A percentile compares a stretch with the other conserved stretches of the same genome.
Evolutionary conservation across 1,284 basidiomycete species (phyloP).

Genomic region (Cutaneotrichosporon arboriforme): DNA sequence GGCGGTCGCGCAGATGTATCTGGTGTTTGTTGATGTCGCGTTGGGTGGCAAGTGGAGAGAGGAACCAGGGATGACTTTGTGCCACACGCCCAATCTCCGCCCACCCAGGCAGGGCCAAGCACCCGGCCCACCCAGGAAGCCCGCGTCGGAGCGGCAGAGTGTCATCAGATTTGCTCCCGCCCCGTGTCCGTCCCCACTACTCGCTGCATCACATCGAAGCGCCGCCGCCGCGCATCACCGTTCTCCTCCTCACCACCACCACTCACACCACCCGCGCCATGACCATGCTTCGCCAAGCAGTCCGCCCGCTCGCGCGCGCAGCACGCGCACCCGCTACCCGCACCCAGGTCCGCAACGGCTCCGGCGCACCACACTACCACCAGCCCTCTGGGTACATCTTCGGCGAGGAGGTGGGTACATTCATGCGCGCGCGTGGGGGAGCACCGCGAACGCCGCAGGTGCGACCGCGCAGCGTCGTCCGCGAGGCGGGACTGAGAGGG

Average conservation of each 20-base stretch:
- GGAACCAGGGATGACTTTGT: neutral
- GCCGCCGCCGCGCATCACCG: neutral
- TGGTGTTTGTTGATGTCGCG: neutral
- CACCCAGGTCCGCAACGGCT: conserved; percentile 49
- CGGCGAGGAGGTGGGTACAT: conserved; percentile 70
- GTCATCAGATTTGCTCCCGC: conserved; percentile 2
- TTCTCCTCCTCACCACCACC: neutral
- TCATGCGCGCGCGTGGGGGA: neutral
- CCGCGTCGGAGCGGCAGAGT: no score
- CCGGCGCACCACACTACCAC: conserved; percentile 77
- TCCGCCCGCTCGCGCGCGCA: conserved; percentile 11
- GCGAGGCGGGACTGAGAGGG: neutral
- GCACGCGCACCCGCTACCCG: conserved; percentile 3
- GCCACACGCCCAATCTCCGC: neutral
- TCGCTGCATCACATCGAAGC: no score
- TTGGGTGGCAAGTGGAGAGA: neutral
- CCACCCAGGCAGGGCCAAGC: no score
- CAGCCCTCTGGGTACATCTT: conserved; percentile 83
- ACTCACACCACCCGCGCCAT: conserved; percentile 2
- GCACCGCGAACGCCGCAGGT: neutral
- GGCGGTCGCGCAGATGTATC: neutral
- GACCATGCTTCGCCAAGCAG: conserved; percentile 17
- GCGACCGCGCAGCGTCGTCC: neutral
- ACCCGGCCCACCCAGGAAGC: no score
- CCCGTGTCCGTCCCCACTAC: neutral